Evolutionary conservation across 2,329 filamentous ascomycete genomes (phyloP), one percentile per base, ranked within the genome.

Genomic region (Fusarium heterosporum): DNA sequence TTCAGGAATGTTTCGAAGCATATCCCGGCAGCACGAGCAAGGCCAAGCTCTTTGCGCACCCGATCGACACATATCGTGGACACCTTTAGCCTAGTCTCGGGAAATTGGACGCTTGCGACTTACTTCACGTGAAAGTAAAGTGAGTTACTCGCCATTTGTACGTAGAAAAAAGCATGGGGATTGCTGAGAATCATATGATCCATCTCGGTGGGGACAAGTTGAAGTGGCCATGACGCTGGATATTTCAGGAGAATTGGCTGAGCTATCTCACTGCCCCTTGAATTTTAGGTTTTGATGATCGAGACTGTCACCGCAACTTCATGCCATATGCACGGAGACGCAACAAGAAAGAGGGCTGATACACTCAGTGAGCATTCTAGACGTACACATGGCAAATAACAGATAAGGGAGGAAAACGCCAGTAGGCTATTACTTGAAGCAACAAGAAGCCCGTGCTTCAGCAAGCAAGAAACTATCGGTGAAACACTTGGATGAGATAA

Each of bases 281-380:
- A 59, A 53, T 63, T 56, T 56, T 32, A 41, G 45, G 22, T 30
- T 16, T 16, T 40, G 32, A 29, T 32, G 28, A 54, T 17, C n/a
- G 12, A 50, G 52, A 51, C 66, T 29, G 30, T 65, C 49, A 62
- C 55, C 22, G 26, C 53, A 45, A 45, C n/a, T 65, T 36, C 51
- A 19, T 40, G 40, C 53, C 42, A 32, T 50, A 40, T 50, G 55
- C 48, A 40, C 25, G 26, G 29, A 46, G 12, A 25, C n/a, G n/a
- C 25, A 39, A 38, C 8, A 16, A 22, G 26, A 30, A 34, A 34
- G 47, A 45, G 9, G 42, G 29, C 19, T 53, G 43, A 17, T 29
- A 58, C 28, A 13, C 28, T 39, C 14, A 36, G 28, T 8, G 7
- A 48, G 28, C 12, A 22, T 29, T 39, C n/a, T 32, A n/a, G 13